Conservation (phyloP, 2,329 filamentous ascomycete species). For the Pseudogymnoascus sp. region DNA sequence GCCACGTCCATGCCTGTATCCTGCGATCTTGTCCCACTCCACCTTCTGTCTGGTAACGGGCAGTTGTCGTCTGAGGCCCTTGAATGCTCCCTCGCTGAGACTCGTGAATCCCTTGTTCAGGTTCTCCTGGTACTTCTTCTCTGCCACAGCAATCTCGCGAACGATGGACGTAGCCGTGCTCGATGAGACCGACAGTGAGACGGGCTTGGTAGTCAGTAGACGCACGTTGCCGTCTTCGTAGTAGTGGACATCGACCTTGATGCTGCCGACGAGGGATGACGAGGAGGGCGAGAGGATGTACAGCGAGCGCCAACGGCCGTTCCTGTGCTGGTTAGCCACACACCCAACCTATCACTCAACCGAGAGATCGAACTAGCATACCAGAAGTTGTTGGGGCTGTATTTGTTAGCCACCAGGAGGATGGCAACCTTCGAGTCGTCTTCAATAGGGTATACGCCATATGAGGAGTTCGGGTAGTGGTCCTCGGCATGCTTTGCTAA, state of each 20-base stretch:
- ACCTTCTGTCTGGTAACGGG: slow-evolving; percentile 98
- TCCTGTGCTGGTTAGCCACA: slow-evolving; percentile 45
- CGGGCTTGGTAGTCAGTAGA: slow-evolving; percentile 75
- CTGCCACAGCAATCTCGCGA: slow-evolving; percentile 66
- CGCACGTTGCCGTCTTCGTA: slow-evolving; percentile 99
- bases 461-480: slow-evolving; percentile 76
- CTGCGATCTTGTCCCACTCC: slow-evolving; percentile 97
- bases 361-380: slow-evolving; percentile 31
- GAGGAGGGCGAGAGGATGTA: slow-evolving; percentile 69
- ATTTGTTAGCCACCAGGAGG: slow-evolving; percentile 88
- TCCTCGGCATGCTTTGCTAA: slow-evolving; percentile 70
- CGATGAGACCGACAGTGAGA: slow-evolving; percentile 53
- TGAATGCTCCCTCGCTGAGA: slow-evolving; percentile 91
- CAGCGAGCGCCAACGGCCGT: slow-evolving; percentile 87
- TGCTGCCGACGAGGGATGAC: slow-evolving; percentile 58
- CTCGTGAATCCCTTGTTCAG: slow-evolving; percentile 82
- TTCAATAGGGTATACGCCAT: slow-evolving; percentile 74
- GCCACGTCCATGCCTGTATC: slow-evolving; percentile 78
- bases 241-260: slow-evolving; percentile 97
- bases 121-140: slow-evolving; percentile 95
- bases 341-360: background rate
- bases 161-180: slow-evolving; percentile 55
- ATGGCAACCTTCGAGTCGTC: slow-evolving; percentile 70
- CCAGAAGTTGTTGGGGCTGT: slow-evolving; percentile 98
- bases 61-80: slow-evolving; percentile 81